Conservation (phyloP, 2,329 filamentous ascomycete genomes). For the Exophiala oligosperma region DNA sequence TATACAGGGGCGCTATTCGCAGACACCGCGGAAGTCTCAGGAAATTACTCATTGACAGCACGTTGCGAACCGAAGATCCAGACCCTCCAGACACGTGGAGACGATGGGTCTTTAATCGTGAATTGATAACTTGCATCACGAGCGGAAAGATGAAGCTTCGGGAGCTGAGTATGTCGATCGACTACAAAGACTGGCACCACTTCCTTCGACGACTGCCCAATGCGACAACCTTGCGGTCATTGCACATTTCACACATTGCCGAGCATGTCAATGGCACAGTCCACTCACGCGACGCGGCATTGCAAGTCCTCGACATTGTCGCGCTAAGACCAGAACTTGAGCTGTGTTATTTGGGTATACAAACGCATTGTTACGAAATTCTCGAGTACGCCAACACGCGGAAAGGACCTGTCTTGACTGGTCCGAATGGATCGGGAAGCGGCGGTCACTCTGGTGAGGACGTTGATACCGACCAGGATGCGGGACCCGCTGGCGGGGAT, state of each 20-base stretch:
- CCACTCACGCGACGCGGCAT: constrained; percentile 68
- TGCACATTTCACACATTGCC: constrained; percentile 69
- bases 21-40: constrained; percentile 70
- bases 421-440: not conserved
- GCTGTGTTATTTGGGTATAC: constrained; percentile 74
- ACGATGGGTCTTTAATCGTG: constrained; percentile 69
- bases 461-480: constrained; percentile 22
- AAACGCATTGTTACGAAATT: constrained; percentile 79
- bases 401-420: constrained; percentile 7
- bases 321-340: constrained; percentile 73
- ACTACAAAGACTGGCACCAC: constrained; percentile 79
- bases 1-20: constrained; percentile 69
- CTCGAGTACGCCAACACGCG: constrained; percentile 54
- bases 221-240: constrained; percentile 67
- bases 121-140: constrained; percentile 71
- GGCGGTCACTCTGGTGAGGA: constrained; percentile 20
- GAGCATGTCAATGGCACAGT: constrained; percentile 59
- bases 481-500: constrained; percentile 14
- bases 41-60: constrained; percentile 73
- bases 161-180: constrained; percentile 70
- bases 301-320: constrained; percentile 77
- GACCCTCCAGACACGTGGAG: constrained; percentile 48
- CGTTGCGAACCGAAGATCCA: constrained; percentile 44
- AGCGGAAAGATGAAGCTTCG: constrained; percentile 73
- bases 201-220: constrained; percentile 74